Base-by-base conservation (phyloP, 2,329 filamentous ascomycete species). In the Sporothrix pallida region DNA sequence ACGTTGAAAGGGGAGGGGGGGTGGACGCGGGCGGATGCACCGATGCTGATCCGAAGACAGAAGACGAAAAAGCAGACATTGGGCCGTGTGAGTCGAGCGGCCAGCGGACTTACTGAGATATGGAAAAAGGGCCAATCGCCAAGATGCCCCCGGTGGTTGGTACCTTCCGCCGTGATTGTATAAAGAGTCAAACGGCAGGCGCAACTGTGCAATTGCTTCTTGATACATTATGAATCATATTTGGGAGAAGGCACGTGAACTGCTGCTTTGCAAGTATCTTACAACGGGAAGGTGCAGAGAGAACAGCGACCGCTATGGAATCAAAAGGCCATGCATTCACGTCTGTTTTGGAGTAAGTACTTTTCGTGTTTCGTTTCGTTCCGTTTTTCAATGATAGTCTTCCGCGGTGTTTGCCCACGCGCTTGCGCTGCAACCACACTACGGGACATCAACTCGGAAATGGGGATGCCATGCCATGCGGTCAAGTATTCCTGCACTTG, bases 11-110 rank as follows among this genome's bases (percentile, higher is more conserved):
- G 23, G 31, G 60, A n/a, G n/a, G 7, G 60, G 60, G 44, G 60
- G 37, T 20, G 42, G 23, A 20, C 20, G 44, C 63, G 20, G 50
- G 31, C 48, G 67, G 67, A 44, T 70, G 68, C 52, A 46, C 68
- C 68, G 68, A 60, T 60, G 50, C n/a, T n/a, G 37, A 70, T 70
- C 68, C 68, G 68, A 70, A 58, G 17, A 5, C 31, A 37, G 31
- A 37, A 37, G 31, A 37, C 7, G 31, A 37, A 37, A 37, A 44
- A 54, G 3, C 7, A 17, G 68, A 20, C 31, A n/a, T 9, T 15
- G 20, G 23, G 67, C 68, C 50, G 68, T 37, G n/a, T 70, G 68
- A 70, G 37, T 70, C 68, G 52, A 69, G 48, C 67, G 67, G 67
- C 48, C 67, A 42, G 13, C 48, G 17, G 65, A 54, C 46, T 50